Conservation (phyloP, 2,329 filamentous ascomycete genomes). For the Zymoseptoria ardabiliae region DNA sequence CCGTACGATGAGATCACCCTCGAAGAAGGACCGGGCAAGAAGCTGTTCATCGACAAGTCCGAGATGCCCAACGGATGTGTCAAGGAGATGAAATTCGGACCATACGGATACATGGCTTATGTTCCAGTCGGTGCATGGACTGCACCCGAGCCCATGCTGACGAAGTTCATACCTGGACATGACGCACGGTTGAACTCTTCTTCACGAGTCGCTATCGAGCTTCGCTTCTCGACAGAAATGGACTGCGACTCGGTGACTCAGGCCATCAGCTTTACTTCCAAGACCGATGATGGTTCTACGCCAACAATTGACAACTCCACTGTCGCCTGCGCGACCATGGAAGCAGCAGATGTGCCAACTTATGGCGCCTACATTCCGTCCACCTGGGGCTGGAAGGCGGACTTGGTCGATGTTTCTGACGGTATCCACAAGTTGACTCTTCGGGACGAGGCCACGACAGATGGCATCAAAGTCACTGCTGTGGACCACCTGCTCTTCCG, state of each 20-base stretch:
- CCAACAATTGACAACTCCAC: constrained; percentile 38
- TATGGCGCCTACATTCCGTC: constrained; percentile 43
- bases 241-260: constrained; percentile 46
- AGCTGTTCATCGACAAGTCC: constrained; percentile 36
- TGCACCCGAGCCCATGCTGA: constrained; percentile 48
- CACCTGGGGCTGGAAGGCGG: constrained; percentile 46
- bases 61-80: constrained; percentile 47
- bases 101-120: constrained; percentile 52
- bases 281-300: constrained; percentile 38
- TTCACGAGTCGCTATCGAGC: constrained; percentile 39
- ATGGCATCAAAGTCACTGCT: constrained; percentile 39
- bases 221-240: constrained; percentile 54
- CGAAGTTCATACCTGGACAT: constrained; percentile 51
- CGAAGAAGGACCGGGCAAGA: constrained; percentile 22
- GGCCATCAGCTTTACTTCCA: constrained; percentile 45
- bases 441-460: constrained; percentile 42
- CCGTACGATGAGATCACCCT: constrained; percentile 50
- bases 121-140: constrained; percentile 45
- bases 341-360: constrained; percentile 28
- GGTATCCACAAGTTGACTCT: constrained; percentile 52
- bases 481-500: constrained; percentile 53
- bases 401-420: constrained; percentile 50
- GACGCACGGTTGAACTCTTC: constrained; percentile 47
- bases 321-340: constrained; percentile 35
- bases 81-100: constrained; percentile 40